These are phyloP conservation scores for Dendrobium chrysotoxum DNA, from an alignment of 106 monocot genomes.

Conservation along the genomic window DNA sequence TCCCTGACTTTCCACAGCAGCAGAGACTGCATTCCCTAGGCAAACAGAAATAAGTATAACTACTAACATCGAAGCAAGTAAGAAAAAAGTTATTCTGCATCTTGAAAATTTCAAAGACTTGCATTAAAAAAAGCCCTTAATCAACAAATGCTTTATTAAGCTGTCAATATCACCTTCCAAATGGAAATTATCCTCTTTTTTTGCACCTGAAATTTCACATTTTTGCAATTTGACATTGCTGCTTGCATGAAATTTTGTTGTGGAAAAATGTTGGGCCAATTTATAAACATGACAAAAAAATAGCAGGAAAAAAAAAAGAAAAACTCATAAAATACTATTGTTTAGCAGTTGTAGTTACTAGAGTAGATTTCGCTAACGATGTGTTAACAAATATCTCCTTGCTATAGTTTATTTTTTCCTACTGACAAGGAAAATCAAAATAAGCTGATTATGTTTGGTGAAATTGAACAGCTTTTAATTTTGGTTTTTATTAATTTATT, in stretches of 20 bases:
- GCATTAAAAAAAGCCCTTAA: too few species aligned
- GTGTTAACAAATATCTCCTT: background rate
- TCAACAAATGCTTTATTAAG: too few species aligned
- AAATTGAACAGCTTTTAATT: background rate
- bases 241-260: too few species aligned
- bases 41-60: background rate
- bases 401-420: background rate
- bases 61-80: background rate
- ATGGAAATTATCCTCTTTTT: too few species aligned
- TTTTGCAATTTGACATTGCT: too few species aligned
- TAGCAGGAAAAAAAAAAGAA: too few species aligned
- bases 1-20: conserved; percentile 22
- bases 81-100: background rate
- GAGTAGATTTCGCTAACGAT: background rate
- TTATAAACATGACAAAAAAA: too few species aligned
- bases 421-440: background rate
- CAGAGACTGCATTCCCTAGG: conserved; percentile 12
- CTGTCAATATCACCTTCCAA: too few species aligned
- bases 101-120: too few species aligned
- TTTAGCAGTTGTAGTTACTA: background rate
- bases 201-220: too few species aligned
- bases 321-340: too few species aligned
- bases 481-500: background rate
- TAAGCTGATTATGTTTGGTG: background rate
- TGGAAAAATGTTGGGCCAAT: too few species aligned